A percentile compares a stretch with the other conserved stretches of the same genome.
These are phyloP conservation scores for Kwoniella shivajii DNA, from an alignment of 1,284 basidiomycete species.

Conservation along the genomic window DNA sequence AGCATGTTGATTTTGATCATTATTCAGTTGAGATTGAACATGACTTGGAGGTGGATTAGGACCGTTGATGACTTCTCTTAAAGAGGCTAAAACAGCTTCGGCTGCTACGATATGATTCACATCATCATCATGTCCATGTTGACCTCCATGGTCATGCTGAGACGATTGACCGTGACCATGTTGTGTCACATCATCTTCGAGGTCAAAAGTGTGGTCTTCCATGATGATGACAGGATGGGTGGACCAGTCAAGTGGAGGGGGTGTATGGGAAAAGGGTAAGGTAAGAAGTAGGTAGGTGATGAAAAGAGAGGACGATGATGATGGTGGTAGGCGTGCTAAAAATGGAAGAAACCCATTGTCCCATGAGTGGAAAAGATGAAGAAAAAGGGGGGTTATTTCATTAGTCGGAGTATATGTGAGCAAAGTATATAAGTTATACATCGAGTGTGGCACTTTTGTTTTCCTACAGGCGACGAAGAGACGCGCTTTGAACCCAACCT, in stretches of 20 bases:
- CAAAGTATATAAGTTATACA: background rate
- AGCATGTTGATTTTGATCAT: no score
- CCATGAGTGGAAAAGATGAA: no score
- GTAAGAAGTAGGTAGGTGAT: background rate
- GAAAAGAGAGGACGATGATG: slow-evolving; percentile 3
- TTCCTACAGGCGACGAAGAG: no score
- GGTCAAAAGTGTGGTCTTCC: slow-evolving; percentile 15
- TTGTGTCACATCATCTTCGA: background rate
- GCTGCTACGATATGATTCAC: slow-evolving; percentile 9
- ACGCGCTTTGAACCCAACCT: no score
- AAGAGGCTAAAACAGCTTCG: slow-evolving; percentile 19
- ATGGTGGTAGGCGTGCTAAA: slow-evolving; percentile 17
- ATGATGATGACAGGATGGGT: slow-evolving; percentile 10
- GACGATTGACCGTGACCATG: slow-evolving; percentile 1
- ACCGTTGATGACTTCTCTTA: slow-evolving; percentile 18
- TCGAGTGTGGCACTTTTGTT: slow-evolving; percentile 1
- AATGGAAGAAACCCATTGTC: no score
- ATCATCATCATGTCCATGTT: background rate
- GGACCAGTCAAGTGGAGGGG: slow-evolving; percentile 26
- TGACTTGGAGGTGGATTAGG: background rate
- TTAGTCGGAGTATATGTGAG: no score
- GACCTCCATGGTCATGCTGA: slow-evolving; percentile 1
- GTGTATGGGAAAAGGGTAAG: background rate
- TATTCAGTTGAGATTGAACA: background rate
- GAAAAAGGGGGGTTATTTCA: no score